Percentiles rank a stretch among this genome's conserved stretches.
These are phyloP conservation scores for Anethum foeniculum DNA, from an alignment of 140 eudicot genomes.

Conservation along the genomic window DNA sequence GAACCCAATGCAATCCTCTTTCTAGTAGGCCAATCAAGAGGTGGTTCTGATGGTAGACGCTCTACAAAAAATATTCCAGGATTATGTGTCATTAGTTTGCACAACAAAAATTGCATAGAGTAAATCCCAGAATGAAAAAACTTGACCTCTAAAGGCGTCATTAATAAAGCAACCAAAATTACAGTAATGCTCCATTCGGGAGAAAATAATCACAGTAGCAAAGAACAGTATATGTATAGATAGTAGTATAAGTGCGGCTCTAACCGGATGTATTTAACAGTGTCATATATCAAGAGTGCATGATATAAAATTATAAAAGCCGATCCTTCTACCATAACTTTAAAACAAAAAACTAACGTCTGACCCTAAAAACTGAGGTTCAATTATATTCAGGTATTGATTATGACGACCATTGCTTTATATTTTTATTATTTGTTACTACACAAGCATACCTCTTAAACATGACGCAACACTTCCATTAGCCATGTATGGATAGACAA, in stretches of 20 bases:
- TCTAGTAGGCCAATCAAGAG: constrained; percentile 15
- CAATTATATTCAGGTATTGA: not conserved
- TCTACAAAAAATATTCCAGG: not conserved
- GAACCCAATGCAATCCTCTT: constrained; percentile 18
- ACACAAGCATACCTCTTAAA: constrained; percentile 36
- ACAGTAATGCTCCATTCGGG: not conserved
- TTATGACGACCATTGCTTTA: not conserved
- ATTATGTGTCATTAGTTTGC: not conserved
- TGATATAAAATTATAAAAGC: not conserved
- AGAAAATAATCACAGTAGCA: not conserved
- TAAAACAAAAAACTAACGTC: not conserved
- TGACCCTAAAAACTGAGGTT: not conserved
- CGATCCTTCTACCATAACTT: not conserved
- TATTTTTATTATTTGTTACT: not conserved
- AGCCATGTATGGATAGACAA: constrained; percentile 66
- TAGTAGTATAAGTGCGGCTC: not conserved
- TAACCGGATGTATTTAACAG: not conserved
- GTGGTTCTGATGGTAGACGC: constrained; percentile 1
- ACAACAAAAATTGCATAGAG: not conserved
- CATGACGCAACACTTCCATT: constrained; percentile 68
- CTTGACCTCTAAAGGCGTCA: not conserved
- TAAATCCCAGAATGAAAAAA: not conserved
- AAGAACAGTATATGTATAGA: not conserved
- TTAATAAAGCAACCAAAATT: not conserved
- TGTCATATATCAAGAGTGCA: not conserved